Evolutionary conservation across 2,329 filamentous ascomycete species (phyloP).

Genomic region (Didymella pomorum): DNA sequence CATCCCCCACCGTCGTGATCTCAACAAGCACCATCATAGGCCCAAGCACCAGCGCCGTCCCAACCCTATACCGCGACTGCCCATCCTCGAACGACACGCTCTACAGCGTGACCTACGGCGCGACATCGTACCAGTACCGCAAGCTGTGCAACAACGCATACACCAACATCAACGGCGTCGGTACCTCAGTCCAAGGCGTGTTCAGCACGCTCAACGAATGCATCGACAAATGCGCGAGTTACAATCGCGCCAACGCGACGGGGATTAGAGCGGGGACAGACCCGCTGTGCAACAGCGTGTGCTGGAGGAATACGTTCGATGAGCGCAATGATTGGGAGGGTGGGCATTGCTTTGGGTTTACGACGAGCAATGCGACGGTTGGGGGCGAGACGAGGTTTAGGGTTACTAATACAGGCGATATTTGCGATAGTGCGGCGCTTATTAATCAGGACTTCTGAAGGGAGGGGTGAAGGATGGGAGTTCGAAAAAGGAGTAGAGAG

Average conservation of each 20-base stretch:
- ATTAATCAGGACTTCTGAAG: conserved; percentile 12
- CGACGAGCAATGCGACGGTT: conserved; percentile 19
- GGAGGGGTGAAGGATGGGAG: neutral
- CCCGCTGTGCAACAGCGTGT: conserved; percentile 22
- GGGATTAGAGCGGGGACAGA: conserved; percentile 8
- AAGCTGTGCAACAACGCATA: conserved; percentile 21
- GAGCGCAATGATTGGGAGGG: conserved; percentile 25
- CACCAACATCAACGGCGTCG: conserved; percentile 15
- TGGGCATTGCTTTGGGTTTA: conserved; percentile 25
- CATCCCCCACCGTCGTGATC: conserved; percentile 3
- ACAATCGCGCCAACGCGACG: conserved; percentile 24
- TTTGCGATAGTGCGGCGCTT: conserved; percentile 26
- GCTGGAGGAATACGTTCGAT: conserved; percentile 29
- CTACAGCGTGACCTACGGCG: conserved; percentile 20
- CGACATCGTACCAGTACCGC: conserved; percentile 20
- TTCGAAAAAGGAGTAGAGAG: too few species aligned
- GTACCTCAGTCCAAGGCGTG: conserved; percentile 3
- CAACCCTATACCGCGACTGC: conserved; percentile 27
- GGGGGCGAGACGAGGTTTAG: conserved; percentile 15
- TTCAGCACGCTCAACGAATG: conserved; percentile 21
- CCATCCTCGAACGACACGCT: conserved; percentile 27
- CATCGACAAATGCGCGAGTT: conserved; percentile 25
- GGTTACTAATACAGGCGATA: conserved; percentile 17
- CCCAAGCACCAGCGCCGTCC: conserved; percentile 13
- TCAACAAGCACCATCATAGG: conserved; percentile 19